Evolutionary conservation across 2,329 filamentous ascomycete species (phyloP).

Genomic region (Gnomoniopsis sp.): DNA sequence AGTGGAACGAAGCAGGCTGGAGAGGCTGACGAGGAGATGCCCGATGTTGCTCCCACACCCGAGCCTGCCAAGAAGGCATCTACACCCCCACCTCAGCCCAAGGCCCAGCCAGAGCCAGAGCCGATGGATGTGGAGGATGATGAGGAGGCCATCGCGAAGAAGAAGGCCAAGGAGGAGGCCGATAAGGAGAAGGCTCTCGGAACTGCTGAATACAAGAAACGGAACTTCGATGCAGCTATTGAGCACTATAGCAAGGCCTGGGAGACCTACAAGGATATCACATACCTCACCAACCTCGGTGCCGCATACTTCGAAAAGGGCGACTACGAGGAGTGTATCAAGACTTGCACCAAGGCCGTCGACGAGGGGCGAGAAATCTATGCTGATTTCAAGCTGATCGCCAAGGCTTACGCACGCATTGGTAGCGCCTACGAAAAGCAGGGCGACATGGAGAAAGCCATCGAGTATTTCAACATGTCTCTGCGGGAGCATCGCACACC

Average conservation of each 20-base stretch:
- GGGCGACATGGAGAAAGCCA: conserved; percentile 73
- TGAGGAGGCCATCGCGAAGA: conserved; percentile 78
- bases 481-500: conserved; percentile 96
- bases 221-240: conserved; percentile 92
- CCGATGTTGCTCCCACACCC: conserved; percentile 52
- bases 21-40: conserved; percentile 73
- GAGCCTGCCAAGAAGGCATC: conserved; percentile 55
- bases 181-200: conserved; percentile 94
- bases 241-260: conserved; percentile 93
- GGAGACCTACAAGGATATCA: conserved; percentile 93
- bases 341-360: conserved; percentile 81
- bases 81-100: conserved; percentile 31
- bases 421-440: conserved; percentile 90
- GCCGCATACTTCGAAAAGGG: conserved; percentile 96
- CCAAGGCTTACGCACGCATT: conserved; percentile 96
- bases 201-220: conserved; percentile 97
- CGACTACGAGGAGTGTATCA: conserved; percentile 83
- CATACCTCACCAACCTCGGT: conserved; percentile 93
- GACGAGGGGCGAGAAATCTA: conserved; percentile 86
- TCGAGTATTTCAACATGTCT: conserved; percentile 89
- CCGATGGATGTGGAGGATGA: conserved; percentile 67
- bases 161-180: conserved; percentile 86
- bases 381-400: conserved; percentile 96
- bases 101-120: conserved; percentile 53
- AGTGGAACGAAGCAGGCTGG: conserved; percentile 36